A percentile compares a stretch with the other conserved stretches of the same genome.
Evolutionary conservation across 2,329 filamentous ascomycete genomes (phyloP).

Genomic region (Ophiocordyceps robertsii): DNA sequence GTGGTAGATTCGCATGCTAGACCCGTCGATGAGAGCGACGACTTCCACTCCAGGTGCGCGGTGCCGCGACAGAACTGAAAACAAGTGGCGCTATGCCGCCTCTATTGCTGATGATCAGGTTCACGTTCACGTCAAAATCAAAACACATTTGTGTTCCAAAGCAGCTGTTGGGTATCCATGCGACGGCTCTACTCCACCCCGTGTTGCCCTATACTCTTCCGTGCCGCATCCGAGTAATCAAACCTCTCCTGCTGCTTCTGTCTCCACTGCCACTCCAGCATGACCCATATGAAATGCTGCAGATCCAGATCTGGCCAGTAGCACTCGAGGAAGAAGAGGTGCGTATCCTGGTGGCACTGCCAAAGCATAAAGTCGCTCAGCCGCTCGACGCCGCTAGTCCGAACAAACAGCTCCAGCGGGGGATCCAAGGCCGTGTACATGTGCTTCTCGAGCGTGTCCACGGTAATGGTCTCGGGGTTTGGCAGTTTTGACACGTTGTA

Average conservation of each 20-base stretch:
- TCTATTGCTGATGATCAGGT: background rate
- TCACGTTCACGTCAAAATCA: background rate
- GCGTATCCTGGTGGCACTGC: constrained; percentile 89
- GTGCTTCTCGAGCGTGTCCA: constrained; percentile 68
- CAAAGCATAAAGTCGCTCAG: constrained; percentile 98
- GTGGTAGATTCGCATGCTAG: too few species aligned
- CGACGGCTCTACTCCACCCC: constrained; percentile 7
- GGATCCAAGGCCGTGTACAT: constrained; percentile 80
- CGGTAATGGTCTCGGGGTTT: constrained; percentile 79
- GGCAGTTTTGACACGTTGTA: constrained; percentile 28
- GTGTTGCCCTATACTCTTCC: constrained; percentile 11
- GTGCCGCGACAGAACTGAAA: too few species aligned
- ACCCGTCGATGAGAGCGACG: too few species aligned
- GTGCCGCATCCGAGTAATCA: constrained; percentile 23
- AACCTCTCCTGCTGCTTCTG: constrained; percentile 44
- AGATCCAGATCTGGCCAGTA: constrained; percentile 95
- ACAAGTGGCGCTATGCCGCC: background rate
- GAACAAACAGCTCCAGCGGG: constrained; percentile 78
- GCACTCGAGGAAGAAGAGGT: constrained; percentile 83
- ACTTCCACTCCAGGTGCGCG: too few species aligned
- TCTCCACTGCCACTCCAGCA: constrained; percentile 77
- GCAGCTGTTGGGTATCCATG: constrained; percentile 7
- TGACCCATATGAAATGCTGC: constrained; percentile 81
- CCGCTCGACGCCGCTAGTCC: constrained; percentile 84
- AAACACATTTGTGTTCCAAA: background rate